Conservation (phyloP, 306 rosid species). For the Quercus aquifolioides region DNA sequence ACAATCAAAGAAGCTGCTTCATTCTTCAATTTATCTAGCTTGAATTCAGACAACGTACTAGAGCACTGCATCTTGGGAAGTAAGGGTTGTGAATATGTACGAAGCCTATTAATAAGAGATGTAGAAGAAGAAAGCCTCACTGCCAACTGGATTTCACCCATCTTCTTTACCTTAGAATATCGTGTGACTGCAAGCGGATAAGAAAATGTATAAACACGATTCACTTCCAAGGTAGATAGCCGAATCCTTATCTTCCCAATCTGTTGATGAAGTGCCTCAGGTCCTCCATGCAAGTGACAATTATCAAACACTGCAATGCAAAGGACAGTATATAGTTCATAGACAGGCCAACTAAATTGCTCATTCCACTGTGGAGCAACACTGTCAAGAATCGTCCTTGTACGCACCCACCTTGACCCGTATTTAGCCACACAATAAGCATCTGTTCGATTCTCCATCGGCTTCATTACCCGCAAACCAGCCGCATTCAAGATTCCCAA, state of each 20-base stretch:
- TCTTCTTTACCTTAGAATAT: not conserved
- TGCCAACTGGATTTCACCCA: conserved; percentile 1
- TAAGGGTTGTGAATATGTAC: not conserved
- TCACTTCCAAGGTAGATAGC: not conserved
- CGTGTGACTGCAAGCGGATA: not conserved
- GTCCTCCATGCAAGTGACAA: not conserved
- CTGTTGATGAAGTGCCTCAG: not conserved
- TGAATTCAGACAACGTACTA: not conserved
- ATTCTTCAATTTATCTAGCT: not conserved
- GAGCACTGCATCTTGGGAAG: not conserved
- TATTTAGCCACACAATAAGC: conserved; percentile 29
- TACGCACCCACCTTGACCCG: conserved; percentile 13
- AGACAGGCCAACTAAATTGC: conserved; percentile 16
- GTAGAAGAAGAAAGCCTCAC: not conserved
- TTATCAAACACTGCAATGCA: conserved; percentile 11
- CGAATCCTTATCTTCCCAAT: not conserved
- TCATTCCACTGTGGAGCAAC: conserved; percentile 16
- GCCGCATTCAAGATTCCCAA: conserved; percentile 44
- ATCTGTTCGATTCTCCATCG: conserved; percentile 10
- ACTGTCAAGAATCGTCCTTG: not conserved
- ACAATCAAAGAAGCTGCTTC: not conserved
- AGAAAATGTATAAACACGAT: not conserved
- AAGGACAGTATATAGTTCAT: conserved; percentile 5
- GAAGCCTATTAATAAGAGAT: not conserved
- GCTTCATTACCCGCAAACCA: conserved; percentile 39